Base-by-base conservation (phyloP, 2,329 filamentous ascomycete species). In the Dothideomycetes sp. region DNA sequence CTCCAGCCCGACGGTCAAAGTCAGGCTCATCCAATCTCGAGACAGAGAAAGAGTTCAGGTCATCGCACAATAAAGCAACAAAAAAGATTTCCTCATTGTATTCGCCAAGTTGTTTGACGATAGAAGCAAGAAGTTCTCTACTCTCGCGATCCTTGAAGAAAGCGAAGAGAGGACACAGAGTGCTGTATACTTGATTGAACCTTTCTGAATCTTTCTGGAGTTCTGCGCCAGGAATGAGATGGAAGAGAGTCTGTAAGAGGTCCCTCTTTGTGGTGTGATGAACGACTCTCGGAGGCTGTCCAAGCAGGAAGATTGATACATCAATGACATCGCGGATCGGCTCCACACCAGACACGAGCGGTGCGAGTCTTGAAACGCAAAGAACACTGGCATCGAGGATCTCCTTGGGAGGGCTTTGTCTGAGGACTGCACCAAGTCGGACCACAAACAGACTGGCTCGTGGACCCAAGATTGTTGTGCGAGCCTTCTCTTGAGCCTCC, bases 101-200 rank as follows among this genome's bases (percentile, higher is more conserved):
- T 6, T 71, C 64, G 1, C 84, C 78, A 45, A 94, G 78, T 13
- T 81, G 80, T 11, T 70, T 61, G 6, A 96, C 64, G 3, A 94
- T 81, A 31, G 78, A 71, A 12, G 82, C 83, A 19, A 96, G 64
- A 1, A 84, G 71, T 47, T 79, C 70, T 41, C 91, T 75, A 54
- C 86, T 93, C 30, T 76, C 66, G 30, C 79, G 74, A 58, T 96
- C 88, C 51, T 80, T 84, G 66, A 96, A 89, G 57, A 88, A 94
- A 41, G 85, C 84, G 56, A 94, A 96, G 23, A 96, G 72, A 0
- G 84, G 80, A 4, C 84, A 81, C 8, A 91, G 64, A 0, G 84
- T 84, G 32, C 76, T 69, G 56, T 83, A 94, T 1, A 93, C 75
- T 24, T 74, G 70, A 31, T 71, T 64, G 34, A 76, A 76, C 12